A percentile compares a stretch with the other conserved stretches of the same genome.
phyloP scores from a whole-genome alignment of 805 yeast genomes.

The Monosporozyma yasuniensis region DNA sequence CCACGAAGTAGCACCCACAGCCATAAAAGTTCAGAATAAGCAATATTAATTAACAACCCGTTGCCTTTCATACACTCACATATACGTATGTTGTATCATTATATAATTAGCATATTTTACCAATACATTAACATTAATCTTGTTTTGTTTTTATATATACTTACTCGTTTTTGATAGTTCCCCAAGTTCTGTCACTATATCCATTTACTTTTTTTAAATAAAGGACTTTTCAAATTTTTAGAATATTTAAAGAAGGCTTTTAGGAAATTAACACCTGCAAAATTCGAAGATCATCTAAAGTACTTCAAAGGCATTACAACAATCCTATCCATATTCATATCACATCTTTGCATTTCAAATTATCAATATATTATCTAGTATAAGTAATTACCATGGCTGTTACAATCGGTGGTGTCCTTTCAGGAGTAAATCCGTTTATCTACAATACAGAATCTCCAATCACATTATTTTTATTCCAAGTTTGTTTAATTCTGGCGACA shows the following conservation, averaged over 20 bases:
- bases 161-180: too few relatives aligned
- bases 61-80: neutral
- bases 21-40: neutral
- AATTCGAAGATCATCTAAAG: neutral
- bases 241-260: neutral
- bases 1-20: neutral
- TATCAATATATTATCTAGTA: neutral
- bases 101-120: too few relatives aligned
- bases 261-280: neutral
- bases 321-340: neutral
- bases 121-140: neutral
- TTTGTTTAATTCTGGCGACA: slow-evolving; percentile 47
- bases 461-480: slow-evolving; percentile 63
- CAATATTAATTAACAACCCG: neutral
- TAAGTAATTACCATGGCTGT: slow-evolving; percentile 2
- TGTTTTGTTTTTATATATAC: too few relatives aligned
- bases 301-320: neutral
- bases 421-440: slow-evolving; percentile 62
- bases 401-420: slow-evolving; percentile 54
- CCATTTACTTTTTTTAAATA: too few relatives aligned
- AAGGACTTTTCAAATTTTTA: too few relatives aligned
- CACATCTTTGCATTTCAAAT: neutral
- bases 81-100: too few relatives aligned
- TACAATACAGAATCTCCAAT: slow-evolving; percentile 52
- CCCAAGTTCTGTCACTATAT: too few relatives aligned